Evolutionary conservation across 192 early-diverging fungal species (phyloP).

Genomic region (Tieghemiomyces parasiticus): DNA sequence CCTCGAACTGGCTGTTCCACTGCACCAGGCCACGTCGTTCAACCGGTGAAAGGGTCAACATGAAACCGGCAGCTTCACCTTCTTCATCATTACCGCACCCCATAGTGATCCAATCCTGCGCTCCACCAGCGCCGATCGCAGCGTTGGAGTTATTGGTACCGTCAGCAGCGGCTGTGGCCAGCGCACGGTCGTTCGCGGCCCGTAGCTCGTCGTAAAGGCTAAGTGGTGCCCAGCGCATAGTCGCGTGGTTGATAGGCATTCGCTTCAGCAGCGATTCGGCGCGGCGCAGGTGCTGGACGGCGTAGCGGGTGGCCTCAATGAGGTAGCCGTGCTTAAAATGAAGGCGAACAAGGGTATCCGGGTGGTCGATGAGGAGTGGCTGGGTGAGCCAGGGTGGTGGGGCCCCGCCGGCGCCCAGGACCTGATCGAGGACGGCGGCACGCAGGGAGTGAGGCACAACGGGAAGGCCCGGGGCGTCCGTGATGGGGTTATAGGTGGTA

Average conservation of each 20-base stretch:
- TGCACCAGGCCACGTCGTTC: neutral
- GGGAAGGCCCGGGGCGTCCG: conserved; percentile 14
- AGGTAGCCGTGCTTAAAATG: conserved; percentile 23
- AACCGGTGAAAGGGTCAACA: too few species aligned
- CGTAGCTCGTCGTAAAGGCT: neutral
- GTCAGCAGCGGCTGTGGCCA: neutral
- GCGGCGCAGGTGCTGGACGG: neutral
- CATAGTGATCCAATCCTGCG: neutral
- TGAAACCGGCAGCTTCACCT: neutral
- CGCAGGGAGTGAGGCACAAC: too few species aligned
- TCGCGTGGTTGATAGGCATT: neutral
- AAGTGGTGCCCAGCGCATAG: neutral
- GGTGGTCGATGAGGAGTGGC: conserved; percentile 18
- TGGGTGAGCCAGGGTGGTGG: conserved; percentile 25
- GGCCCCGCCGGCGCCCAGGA: neutral
- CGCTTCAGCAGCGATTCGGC: neutral
- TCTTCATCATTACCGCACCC: neutral
- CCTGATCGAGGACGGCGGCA: neutral
- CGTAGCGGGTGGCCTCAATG: conserved; percentile 15
- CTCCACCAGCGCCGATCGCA: neutral
- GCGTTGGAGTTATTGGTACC: neutral
- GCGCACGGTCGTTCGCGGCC: neutral
- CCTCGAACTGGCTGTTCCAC: neutral
- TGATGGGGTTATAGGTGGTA: conserved; percentile 14
- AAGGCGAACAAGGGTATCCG: conserved; percentile 27